Percentiles rank a stretch among this genome's conserved stretches.
phyloP scores from a whole-genome alignment of 2,329 filamentous ascomycete genomes.

The Talaromyces sp. region DNA sequence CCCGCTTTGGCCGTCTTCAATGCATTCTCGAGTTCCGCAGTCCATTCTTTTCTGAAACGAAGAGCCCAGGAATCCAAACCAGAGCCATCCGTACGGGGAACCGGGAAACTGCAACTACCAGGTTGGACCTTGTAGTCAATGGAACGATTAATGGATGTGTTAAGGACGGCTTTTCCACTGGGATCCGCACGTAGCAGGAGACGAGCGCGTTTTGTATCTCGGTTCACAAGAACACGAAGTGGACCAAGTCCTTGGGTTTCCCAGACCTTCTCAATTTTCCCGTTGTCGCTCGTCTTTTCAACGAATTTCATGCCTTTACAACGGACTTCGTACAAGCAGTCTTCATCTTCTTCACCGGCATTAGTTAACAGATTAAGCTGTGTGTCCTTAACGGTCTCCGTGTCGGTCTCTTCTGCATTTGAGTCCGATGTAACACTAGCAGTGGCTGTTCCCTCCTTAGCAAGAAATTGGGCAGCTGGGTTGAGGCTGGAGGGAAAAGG shows the following conservation, averaged over 20 bases:
- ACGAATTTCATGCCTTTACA: slow-evolving; percentile 66
- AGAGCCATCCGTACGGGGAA: slow-evolving; percentile 56
- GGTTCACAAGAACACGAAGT: slow-evolving; percentile 70
- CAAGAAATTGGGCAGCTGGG: slow-evolving; percentile 6
- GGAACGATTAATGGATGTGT: slow-evolving; percentile 62
- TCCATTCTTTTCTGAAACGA: slow-evolving; percentile 61
- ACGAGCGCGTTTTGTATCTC: slow-evolving; percentile 63
- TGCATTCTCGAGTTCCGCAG: slow-evolving; percentile 36
- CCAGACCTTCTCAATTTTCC: slow-evolving; percentile 47
- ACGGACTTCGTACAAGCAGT: slow-evolving; percentile 65
- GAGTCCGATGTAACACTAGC: slow-evolving; percentile 18
- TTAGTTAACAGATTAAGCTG: slow-evolving; percentile 68
- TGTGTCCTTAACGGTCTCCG: slow-evolving; percentile 47
- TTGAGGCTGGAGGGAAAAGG: slow-evolving; percentile 11
- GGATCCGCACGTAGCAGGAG: slow-evolving; percentile 73
- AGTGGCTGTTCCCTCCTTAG: slow-evolving; percentile 26
- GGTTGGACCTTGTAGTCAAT: slow-evolving; percentile 59
- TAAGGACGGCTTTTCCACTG: slow-evolving; percentile 69
- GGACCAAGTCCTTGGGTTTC: slow-evolving; percentile 67
- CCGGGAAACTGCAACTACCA: slow-evolving; percentile 44
- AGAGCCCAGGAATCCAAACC: slow-evolving; percentile 66
- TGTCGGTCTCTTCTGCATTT: slow-evolving; percentile 20
- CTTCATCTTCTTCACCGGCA: slow-evolving; percentile 70
- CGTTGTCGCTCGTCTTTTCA: slow-evolving; percentile 28
- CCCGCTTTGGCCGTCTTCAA: slow-evolving; percentile 16